A percentile compares a stretch with the other conserved stretches of the same genome.
phyloP scores from a whole-genome alignment of 495 filamentous ascomycete genomes.

The Penicillium atrosanguineum region DNA sequence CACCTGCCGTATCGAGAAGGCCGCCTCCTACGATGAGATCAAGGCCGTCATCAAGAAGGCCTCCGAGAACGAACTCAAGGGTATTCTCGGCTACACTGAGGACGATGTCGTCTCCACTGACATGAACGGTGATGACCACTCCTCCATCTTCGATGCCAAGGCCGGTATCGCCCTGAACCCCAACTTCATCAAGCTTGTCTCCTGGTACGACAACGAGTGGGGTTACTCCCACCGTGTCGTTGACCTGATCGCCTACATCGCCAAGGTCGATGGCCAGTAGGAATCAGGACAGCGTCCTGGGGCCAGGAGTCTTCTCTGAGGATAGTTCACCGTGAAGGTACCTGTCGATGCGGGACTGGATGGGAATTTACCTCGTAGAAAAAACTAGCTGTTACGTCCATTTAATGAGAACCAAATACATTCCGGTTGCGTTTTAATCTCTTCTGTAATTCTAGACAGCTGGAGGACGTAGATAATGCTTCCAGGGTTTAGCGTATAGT shows the following conservation, averaged over 20 bases:
- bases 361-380: conserved; percentile 10
- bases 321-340: conserved; percentile 9
- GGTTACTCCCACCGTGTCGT: conserved; percentile 99
- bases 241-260: conserved; percentile 90
- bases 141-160: conserved; percentile 99
- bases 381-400: conserved; percentile 30
- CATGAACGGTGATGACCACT: conserved; percentile 84
- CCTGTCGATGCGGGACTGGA: conserved; percentile 3
- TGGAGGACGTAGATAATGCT: conserved; percentile 4
- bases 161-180: conserved; percentile 97
- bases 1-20: conserved; percentile 90
- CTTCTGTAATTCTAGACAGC: background rate
- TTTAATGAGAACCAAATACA: conserved; percentile 30
- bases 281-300: conserved; percentile 37
- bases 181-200: conserved; percentile 97
- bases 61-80: conserved; percentile 79
- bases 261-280: conserved; percentile 73
- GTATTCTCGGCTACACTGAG: conserved; percentile 93
- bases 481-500: no score
- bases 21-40: conserved; percentile 87
- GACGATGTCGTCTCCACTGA: conserved; percentile 95
- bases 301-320: conserved; percentile 40
- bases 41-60: conserved; percentile 90
- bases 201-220: conserved; percentile 98
- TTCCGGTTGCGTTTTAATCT: conserved; percentile 19